Evolutionary conservation across 768 basidiomycete species (phyloP).

Genomic region (Trametes villosa): DNA sequence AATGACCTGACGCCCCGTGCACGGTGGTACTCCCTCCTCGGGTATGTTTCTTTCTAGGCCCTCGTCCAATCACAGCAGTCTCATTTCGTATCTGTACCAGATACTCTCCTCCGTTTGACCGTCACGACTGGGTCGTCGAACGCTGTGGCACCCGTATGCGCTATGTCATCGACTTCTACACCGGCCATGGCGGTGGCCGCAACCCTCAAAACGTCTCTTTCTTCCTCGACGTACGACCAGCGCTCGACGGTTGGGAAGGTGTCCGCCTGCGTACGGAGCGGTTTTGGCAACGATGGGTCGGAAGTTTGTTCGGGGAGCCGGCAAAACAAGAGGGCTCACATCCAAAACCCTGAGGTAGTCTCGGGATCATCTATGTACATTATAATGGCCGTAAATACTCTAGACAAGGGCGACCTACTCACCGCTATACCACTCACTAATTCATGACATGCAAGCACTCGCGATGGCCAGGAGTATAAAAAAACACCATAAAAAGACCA

Average conservation of each 20-base stretch:
- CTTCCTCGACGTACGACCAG: conserved; percentile 93
- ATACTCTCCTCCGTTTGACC: conserved; percentile 93
- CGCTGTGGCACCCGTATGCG: conserved; percentile 87
- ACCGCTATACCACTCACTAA: too few relatives aligned
- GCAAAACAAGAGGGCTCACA: conserved; percentile 3
- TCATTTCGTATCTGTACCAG: conserved; percentile 45
- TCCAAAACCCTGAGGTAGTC: conserved; percentile 5
- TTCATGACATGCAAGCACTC: not conserved
- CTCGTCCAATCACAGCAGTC: conserved; percentile 16
- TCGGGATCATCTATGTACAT: conserved; percentile 1
- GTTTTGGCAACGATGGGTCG: conserved; percentile 49
- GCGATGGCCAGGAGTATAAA: not conserved
- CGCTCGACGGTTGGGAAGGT: conserved; percentile 94
- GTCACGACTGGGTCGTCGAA: conserved; percentile 97
- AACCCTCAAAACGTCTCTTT: conserved; percentile 71
- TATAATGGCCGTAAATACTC: conserved; percentile 9
- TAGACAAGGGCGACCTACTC: not conserved
- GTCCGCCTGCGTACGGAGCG: conserved; percentile 75
- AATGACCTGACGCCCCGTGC: conserved; percentile 81
- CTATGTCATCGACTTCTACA: conserved; percentile 99
- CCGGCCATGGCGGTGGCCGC: conserved; percentile 61
- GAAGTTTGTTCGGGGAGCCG: conserved; percentile 22
- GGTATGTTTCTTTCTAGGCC: conserved; percentile 54
- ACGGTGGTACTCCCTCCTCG: conserved; percentile 78
- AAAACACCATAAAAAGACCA: not conserved